Base-by-base conservation (phyloP, 2,329 filamentous ascomycete genomes). In the Fusarium nisikadoi region DNA sequence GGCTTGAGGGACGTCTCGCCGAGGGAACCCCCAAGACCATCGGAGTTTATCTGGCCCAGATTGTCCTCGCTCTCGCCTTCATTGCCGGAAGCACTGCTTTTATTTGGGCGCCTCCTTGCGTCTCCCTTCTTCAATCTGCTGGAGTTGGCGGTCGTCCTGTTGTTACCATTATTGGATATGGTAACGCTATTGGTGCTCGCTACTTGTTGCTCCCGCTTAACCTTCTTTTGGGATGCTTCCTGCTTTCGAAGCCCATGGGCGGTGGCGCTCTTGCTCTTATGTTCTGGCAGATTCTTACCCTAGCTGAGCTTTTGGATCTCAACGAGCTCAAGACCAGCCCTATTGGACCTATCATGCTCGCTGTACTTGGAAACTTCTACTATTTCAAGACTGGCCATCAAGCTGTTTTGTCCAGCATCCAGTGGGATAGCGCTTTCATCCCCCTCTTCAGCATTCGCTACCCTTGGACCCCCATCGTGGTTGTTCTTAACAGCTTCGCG, bases 301-400 rank as follows among this genome's bases (percentile, higher is more conserved):
- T 92, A n/a, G 80, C 88, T 67, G 89, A 92, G 79, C 85, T 92
- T 71, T 79, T 91, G 50, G 89, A 92, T 78, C 83, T 90, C 74
- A 88, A 89, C 77, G 80, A 83, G 67, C 80, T 92, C 42, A 89
- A 91, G 20, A 85, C 88, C 53, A 91, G 90, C 47, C 87, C 94
- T 11, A 92, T 98, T 75, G 95, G 94, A 0, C 95, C 96, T 25
- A 85, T 96, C 42, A 87, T 97, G 70, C 88, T 98, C 31, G 95
- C 91, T 16, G 84, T 98, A n/a, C 89, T 99, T 2, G 96, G 95
- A 66, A 94, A 93, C 77, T 97, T 95, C 82, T 92, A 98, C 84
- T 99, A 91, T 85, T 99, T 99, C 89, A 98, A 97, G 80, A 99
- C 96, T 0, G 96, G 96, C 68, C 96, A 99, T 81, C 95, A 98